Conservation (phyloP, 2,329 filamentous ascomycete genomes). For the Fusarium mangiferae region DNA sequence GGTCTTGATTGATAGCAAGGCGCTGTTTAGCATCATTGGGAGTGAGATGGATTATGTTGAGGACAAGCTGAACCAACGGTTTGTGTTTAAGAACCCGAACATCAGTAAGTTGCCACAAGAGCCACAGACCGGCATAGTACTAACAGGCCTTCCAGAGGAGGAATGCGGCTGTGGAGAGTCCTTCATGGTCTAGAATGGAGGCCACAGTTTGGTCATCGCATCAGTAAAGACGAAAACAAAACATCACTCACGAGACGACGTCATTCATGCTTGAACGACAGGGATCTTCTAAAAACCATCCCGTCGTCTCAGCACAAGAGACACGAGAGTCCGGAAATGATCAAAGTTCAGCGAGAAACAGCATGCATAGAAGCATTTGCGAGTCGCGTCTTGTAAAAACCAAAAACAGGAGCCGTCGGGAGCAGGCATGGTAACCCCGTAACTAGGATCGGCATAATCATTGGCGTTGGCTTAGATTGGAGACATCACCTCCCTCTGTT, state of each 20-base stretch:
- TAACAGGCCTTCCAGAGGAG: slow-evolving; percentile 74
- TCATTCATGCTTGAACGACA: slow-evolving; percentile 18
- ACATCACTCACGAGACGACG: slow-evolving; percentile 23
- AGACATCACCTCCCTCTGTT: slow-evolving; percentile 24
- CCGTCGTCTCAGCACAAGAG: background rate
- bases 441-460: slow-evolving; percentile 35
- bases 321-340: background rate
- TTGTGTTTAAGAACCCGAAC: slow-evolving; percentile 96
- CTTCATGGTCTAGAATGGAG: slow-evolving; percentile 76
- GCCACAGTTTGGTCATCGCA: background rate
- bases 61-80: slow-evolving; percentile 90
- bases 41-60: slow-evolving; percentile 99
- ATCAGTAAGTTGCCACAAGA: slow-evolving; percentile 79
- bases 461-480: slow-evolving; percentile 44
- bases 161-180: slow-evolving; percentile 97
- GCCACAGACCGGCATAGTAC: background rate
- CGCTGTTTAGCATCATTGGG: slow-evolving; percentile 96
- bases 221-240: background rate
- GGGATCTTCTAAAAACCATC: background rate
- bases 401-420: slow-evolving; percentile 26
- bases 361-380: slow-evolving; percentile 29
- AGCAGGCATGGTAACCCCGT: slow-evolving; percentile 5
- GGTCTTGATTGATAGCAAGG: slow-evolving; percentile 96
- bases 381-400: slow-evolving; percentile 30
- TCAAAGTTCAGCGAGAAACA: slow-evolving; percentile 2